Base-by-base conservation (phyloP, 441 rosid genomes). In the Adansonia madagascariensis region DNA sequence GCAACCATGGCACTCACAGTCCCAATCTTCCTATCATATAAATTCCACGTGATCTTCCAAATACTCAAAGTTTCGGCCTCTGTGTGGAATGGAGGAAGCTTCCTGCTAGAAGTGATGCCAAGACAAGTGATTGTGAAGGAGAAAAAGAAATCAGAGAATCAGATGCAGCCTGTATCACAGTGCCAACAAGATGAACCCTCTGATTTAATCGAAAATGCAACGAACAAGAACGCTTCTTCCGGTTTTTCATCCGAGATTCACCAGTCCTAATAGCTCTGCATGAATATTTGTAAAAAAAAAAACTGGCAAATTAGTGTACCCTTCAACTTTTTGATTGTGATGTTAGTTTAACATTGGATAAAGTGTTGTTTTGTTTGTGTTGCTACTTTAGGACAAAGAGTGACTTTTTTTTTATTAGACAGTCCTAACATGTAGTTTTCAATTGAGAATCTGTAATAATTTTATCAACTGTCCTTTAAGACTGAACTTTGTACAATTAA, bases 1-100 rank as follows among this genome's bases (percentile, higher is more conserved):
- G 97, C 97, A 6, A 94, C 99, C 70, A 91, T 85, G 93, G 98
- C 97, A 47, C 88, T 92, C 77, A 91, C 99, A 0, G 96, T 94
- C 49, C 98, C 98, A 1, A 91, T 96, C 82, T 96, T 96, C 85
- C 77, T 94, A 62, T 94, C 98, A 0, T 94, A 96, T 65, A 67
- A 84, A 79, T 81, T 91, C 44, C 95, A 91, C 10, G 92, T 71
- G 46, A 74, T 89, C 72, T 95, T 94, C 83, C 98, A 95, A 80
- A 71, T 94, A 69, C 90, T 95, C 18, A 95, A 0, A 35, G 0
- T 35, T 0, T 35, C 99, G 0, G 98, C 98, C 1, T 81, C 99
- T 0, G 88, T 91, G 6, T 94, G 97, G 97, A 95, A 94, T 65
- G 99, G 98, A 20, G 99, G 93, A 73, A 92, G 91, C 90, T 95